Base-by-base conservation (phyloP, 345 rosid species). In the Lepidium aucheri region DNA sequence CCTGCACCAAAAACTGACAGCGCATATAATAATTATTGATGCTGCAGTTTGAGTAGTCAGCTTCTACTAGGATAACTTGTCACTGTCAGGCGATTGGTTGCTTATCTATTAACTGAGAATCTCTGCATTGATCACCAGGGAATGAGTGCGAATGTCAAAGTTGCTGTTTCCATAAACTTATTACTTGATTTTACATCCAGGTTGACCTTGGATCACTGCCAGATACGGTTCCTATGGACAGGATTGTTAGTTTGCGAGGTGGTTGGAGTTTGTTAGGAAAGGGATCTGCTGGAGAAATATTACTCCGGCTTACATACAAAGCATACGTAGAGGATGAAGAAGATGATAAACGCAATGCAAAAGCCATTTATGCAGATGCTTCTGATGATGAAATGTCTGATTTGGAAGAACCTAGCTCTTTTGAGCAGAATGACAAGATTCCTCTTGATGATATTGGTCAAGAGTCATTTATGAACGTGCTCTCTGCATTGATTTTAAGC, bases 261-360 rank as follows among this genome's bases (percentile, higher is more conserved):
- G 88, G 91, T 34, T 88, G 93, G 99, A 89, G 87, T 79, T 55
- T 83, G 62, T 81, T 88, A 14, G 61, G 91, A 53, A 89, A 84
- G 68, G 76, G 93, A 22, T 82, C 95, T 71, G 65, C 88, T 17
- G 99, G 99, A 60, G 96, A 90, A 78, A 68, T 94, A 64, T 75
- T 88, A 36, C 87, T 94, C 68, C 85, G 99, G 65, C 87, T 94
- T 47, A 94, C 97, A 44, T 94, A 90, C 76, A 94, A 94, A 83
- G 96, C 84, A 51, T 94, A 90, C 67, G 97, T 90, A 65, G 97
- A 94, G 81, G 99, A 94, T 60, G 99, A 90, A 82, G 99, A 90
- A 69, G 97, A 94, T 73, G 95, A 86, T 67, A 81, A 73, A 47
- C 43, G 75, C 43, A 72, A 60, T 46, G 81, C 76, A 53, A 83